Evolutionary conservation across 2,329 filamentous ascomycete genomes (phyloP).

Genomic region (Teratosphaeriaceae sp.): DNA sequence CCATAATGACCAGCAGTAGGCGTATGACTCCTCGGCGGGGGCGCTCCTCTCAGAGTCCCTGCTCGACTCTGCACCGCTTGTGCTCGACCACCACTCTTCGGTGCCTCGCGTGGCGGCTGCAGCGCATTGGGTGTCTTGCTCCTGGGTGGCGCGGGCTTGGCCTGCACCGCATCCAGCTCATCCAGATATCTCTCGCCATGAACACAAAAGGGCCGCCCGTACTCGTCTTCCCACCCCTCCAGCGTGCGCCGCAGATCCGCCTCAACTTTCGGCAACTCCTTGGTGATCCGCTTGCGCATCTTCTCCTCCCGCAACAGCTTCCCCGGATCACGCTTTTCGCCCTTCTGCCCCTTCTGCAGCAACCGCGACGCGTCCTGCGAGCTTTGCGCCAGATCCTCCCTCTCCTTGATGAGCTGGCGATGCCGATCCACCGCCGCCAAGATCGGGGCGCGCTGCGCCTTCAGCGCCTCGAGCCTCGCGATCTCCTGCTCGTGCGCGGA

Average conservation of each 20-base stretch:
- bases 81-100: constrained; percentile 24
- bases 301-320: constrained; percentile 94
- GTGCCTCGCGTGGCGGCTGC: constrained; percentile 19
- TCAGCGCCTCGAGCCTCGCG: constrained; percentile 68
- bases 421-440: constrained; percentile 78
- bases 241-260: constrained; percentile 75
- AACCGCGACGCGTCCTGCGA: constrained; percentile 92
- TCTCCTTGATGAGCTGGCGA: constrained; percentile 73
- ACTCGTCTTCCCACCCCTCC: constrained; percentile 87
- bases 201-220: constrained; percentile 85
- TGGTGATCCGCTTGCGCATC: constrained; percentile 94
- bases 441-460: constrained; percentile 79
- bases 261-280: constrained; percentile 89
- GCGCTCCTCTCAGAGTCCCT: constrained; percentile 36
- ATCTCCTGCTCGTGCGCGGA: constrained; percentile 95
- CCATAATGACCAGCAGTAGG: constrained; percentile 33
- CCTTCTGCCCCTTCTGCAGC: constrained; percentile 85
- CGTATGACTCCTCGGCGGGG: constrained; percentile 38
- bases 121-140: constrained; percentile 58
- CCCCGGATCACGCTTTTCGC: constrained; percentile 88
- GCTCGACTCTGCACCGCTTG: constrained; percentile 24
- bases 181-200: constrained; percentile 90
- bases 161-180: constrained; percentile 60
- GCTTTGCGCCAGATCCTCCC: constrained; percentile 79
- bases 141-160: constrained; percentile 48